phyloP scores from a whole-genome alignment of 2,329 filamentous ascomycete genomes.

The Neurospora crassa region DNA sequence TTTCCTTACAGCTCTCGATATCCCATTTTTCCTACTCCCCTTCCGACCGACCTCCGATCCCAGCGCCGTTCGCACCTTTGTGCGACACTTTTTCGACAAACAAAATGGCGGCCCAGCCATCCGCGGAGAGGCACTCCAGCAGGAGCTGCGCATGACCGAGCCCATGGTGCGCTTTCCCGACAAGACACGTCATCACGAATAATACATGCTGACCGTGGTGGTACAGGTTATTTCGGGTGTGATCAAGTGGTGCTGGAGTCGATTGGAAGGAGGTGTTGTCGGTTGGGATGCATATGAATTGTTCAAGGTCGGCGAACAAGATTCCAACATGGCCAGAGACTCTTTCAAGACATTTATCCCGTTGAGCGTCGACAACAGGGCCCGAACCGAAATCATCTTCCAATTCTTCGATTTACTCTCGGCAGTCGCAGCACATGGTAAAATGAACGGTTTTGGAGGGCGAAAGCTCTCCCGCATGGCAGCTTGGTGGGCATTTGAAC shows the following conservation, averaged over 20 bases:
- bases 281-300: constrained; percentile 96
- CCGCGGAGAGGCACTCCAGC: constrained; percentile 61
- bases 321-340: constrained; percentile 83
- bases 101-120: constrained; percentile 53
- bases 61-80: constrained; percentile 81
- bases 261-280: constrained; percentile 81
- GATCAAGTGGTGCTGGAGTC: constrained; percentile 97
- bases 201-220: constrained; percentile 17
- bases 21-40: constrained; percentile 85
- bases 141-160: constrained; percentile 86
- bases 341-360: constrained; percentile 96
- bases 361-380: constrained; percentile 78
- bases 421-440: constrained; percentile 84
- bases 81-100: constrained; percentile 83
- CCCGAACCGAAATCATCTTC: constrained; percentile 81
- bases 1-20: constrained; percentile 59
- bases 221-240: constrained; percentile 80
- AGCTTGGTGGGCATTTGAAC: constrained; percentile 98
- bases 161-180: constrained; percentile 61
- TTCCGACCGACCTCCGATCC: constrained; percentile 91
- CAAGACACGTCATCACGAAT: constrained; percentile 3
- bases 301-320: constrained; percentile 89
- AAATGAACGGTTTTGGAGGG: constrained; percentile 85
- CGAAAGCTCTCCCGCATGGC: constrained; percentile 91
- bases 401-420: constrained; percentile 93